Percentiles rank a stretch among this genome's conserved stretches.
phyloP scores from a whole-genome alignment of 2,329 filamentous ascomycete genomes.

The Penicillium hesseltinei region DNA sequence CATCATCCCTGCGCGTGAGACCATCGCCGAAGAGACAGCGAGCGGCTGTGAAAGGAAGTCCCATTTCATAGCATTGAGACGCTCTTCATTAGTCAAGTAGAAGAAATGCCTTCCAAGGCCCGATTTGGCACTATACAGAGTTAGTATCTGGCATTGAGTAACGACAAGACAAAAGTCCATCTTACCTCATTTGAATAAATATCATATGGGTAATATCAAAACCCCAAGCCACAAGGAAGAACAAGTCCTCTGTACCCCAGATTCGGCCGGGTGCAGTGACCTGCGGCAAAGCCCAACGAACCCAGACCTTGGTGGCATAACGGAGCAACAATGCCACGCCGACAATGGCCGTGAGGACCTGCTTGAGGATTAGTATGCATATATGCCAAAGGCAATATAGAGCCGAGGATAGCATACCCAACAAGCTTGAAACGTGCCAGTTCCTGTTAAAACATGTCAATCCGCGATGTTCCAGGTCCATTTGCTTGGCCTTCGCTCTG shows the following conservation, averaged over 20 bases:
- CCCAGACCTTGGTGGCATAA: constrained; percentile 31
- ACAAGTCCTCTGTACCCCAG: constrained; percentile 37
- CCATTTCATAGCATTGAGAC: constrained; percentile 28
- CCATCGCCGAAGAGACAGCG: constrained; percentile 34
- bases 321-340: constrained; percentile 23
- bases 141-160: neutral
- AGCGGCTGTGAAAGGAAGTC: constrained; percentile 24
- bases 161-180: neutral
- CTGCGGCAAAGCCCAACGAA: constrained; percentile 32
- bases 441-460: constrained; percentile 7
- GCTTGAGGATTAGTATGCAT: neutral
- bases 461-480: neutral
- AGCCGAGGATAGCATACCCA: constrained; percentile 15
- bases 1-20: constrained; percentile 39
- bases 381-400: neutral
- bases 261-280: constrained; percentile 32
- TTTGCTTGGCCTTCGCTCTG: neutral
- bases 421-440: constrained; percentile 19
- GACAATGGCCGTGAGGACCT: constrained; percentile 24
- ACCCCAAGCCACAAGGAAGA: constrained; percentile 30
- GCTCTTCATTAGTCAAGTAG: constrained; percentile 28
- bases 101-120: constrained; percentile 36
- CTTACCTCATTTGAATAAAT: constrained; percentile 34
- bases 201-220: constrained; percentile 35
- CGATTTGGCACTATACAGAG: constrained; percentile 24